phyloP scores from a whole-genome alignment of 805 yeast species.

The Schwanniomyces polymorphus region DNA sequence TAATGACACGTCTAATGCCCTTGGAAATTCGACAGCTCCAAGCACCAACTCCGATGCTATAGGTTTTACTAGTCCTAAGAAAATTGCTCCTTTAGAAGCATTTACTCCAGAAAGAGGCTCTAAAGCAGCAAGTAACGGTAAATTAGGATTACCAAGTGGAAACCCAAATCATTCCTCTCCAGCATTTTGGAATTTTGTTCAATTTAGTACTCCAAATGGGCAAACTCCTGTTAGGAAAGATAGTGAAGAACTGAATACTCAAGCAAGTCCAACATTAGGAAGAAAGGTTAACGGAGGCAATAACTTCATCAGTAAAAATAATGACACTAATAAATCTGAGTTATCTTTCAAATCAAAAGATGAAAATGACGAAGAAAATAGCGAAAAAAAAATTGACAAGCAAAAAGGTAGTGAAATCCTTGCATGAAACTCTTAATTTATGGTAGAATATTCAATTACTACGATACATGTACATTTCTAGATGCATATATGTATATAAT shows the following conservation, averaged over 20 bases:
- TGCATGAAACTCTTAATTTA: not conserved
- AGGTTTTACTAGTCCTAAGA: constrained; percentile 43
- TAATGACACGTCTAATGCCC: constrained; percentile 11
- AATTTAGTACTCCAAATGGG: constrained; percentile 54
- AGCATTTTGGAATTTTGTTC: constrained; percentile 91
- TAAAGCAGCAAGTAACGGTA: constrained; percentile 21
- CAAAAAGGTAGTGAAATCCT: not conserved
- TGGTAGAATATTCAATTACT: not conserved
- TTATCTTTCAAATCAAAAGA: constrained; percentile 5
- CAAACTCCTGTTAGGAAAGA: constrained; percentile 42
- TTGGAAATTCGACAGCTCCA: constrained; percentile 21
- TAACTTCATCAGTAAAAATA: constrained; percentile 9
- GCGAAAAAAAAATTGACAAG: not conserved
- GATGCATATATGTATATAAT: not conserved
- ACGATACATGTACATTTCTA: not conserved
- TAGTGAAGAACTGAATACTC: constrained; percentile 38
- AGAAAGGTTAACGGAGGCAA: constrained; percentile 19
- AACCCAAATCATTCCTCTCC: constrained; percentile 68
- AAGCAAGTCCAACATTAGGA: constrained; percentile 40
- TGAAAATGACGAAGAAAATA: not conserved
- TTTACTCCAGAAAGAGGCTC: constrained; percentile 46
- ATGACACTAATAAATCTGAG: constrained; percentile 11
- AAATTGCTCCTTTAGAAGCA: constrained; percentile 41
- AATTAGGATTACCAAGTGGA: constrained; percentile 23
- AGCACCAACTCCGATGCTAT: constrained; percentile 32